Evolutionary conservation across 73 alveolate species (phyloP), one percentile per base, ranked within the genome.

Genomic region (Paramecium sexaurelia): DNA sequence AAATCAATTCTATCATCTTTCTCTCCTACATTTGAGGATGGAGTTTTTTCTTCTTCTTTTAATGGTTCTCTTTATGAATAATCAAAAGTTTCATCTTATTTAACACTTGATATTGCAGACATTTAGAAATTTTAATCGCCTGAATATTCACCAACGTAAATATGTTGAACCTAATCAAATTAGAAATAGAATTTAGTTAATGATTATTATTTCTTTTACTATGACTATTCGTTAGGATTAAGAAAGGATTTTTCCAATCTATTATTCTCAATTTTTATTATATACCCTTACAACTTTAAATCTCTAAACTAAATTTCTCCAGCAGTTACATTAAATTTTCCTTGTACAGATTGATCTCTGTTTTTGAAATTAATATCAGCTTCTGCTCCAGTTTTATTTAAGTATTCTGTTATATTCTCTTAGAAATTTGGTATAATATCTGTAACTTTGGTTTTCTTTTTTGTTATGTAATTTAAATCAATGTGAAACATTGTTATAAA

Each of bases 401-500:
- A 69, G 27, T 41, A 88, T n/a, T 88, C 94, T 43, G 69, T 88
- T 3, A 69, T 67, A 20, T 88, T 55, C 5, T 43, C 40, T 24
- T 45, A 47, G 55, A 88, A 88, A 41, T 67, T 82, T 1, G 94
- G 85, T 37, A 88, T 88, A 15, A 88, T 35, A 68, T 69, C 94
- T 11, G 94, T 69, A 1, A 69, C 73, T 7, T 51, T 43, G 10
- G 91, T 75, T n/a, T 69, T 88, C 87, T 88, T 88, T 71, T 88
- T 88, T 29, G 85, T 88, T 13, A 88, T 43, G 9, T 68, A 68
- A 43, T 82, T 82, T 27, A 88, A 27, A 39, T 82, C 87, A 11
- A 88, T 68, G 41, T 69, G 84, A 88, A 88, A 88, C 84, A 88
- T 68, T 4, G 94, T 41, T 40, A 88, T 88, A 32, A 75, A 88